Evolutionary conservation across 1,284 basidiomycete genomes (phyloP).

Genomic region (Vanrija pseudolonga): DNA sequence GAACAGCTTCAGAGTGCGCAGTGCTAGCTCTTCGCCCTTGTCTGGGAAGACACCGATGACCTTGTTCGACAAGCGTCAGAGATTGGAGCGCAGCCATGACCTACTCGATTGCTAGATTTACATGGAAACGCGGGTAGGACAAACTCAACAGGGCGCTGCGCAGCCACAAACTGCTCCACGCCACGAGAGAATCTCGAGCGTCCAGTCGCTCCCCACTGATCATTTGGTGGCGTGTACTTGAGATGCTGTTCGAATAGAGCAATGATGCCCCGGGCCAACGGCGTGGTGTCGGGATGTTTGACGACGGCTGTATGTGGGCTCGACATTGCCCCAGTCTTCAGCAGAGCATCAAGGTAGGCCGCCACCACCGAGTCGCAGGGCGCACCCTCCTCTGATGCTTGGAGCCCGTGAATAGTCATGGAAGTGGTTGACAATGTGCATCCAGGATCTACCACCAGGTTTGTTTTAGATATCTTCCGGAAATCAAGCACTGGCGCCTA

Average conservation of each 20-base stretch:
- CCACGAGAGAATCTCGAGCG: background rate
- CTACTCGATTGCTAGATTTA: background rate
- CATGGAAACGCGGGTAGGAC: slow-evolving; percentile 4
- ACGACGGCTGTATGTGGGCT: background rate
- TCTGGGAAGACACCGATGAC: background rate
- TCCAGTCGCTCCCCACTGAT: background rate
- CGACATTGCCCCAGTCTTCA: no score
- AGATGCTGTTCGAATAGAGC: background rate
- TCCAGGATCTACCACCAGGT: no score
- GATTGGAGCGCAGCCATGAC: background rate
- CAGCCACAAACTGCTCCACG: background rate
- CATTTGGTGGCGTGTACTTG: background rate
- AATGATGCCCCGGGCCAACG: background rate
- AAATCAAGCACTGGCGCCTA: no score
- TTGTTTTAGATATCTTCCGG: no score
- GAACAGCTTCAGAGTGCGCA: background rate
- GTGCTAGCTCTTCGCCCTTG: slow-evolving; percentile 4
- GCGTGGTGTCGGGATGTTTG: background rate
- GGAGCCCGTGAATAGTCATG: no score
- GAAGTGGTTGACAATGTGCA: no score
- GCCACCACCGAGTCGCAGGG: no score
- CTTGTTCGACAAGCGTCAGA: background rate
- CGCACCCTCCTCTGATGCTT: no score
- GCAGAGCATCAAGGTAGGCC: no score
- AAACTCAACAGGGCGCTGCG: background rate